Conservation (phyloP, 2,329 filamentous ascomycete species). For the Ascochyta pisi region DNA sequence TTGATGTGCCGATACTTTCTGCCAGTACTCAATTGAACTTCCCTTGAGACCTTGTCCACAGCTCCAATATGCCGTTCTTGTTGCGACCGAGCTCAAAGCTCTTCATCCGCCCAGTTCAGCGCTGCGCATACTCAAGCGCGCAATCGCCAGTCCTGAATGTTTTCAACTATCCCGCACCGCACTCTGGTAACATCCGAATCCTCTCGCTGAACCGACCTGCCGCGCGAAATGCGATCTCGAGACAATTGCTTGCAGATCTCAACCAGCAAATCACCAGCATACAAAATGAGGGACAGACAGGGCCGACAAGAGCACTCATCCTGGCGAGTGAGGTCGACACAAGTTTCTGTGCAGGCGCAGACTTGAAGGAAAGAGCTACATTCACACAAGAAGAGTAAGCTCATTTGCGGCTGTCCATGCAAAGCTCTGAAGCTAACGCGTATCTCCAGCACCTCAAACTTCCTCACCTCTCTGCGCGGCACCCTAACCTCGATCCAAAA, state of each 20-base stretch:
- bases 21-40: neutral
- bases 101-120: constrained; percentile 33
- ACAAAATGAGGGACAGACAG: constrained; percentile 63
- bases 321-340: constrained; percentile 84
- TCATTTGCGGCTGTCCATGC: neutral
- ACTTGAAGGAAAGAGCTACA: constrained; percentile 83
- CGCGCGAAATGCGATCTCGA: constrained; percentile 90
- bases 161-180: constrained; percentile 76
- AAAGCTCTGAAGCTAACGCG: constrained; percentile 16
- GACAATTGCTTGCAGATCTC: constrained; percentile 74
- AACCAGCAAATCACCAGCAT: constrained; percentile 75
- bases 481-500: constrained; percentile 76
- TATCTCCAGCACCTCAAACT: constrained; percentile 72
- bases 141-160: constrained; percentile 68
- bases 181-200: constrained; percentile 83
- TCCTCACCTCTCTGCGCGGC: constrained; percentile 76
- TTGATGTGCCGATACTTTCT: neutral
- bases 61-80: constrained; percentile 32
- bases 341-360: constrained; percentile 92
- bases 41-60: neutral
- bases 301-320: constrained; percentile 78
- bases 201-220: constrained; percentile 85
- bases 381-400: constrained; percentile 80
- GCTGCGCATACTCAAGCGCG: constrained; percentile 51
- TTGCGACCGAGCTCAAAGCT: constrained; percentile 29